phyloP scores from a whole-genome alignment of 805 yeast genomes.

The Monosporozyma unispora region DNA sequence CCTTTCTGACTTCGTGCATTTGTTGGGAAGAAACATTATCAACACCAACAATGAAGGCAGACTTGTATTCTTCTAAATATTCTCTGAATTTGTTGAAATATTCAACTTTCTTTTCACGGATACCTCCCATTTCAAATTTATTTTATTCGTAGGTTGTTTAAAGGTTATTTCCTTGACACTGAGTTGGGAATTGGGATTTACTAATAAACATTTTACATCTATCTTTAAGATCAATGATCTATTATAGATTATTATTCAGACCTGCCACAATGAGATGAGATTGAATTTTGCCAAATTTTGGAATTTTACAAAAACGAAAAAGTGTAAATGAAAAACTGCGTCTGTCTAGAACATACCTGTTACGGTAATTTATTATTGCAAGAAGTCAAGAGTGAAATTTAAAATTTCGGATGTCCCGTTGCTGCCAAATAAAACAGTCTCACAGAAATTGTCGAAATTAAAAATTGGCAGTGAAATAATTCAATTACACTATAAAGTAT shows the following conservation, averaged over 20 bases:
- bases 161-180: constrained; percentile 37
- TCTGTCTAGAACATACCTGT: not conserved
- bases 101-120: constrained; percentile 94
- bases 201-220: too few species aligned
- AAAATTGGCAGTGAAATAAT: too few species aligned
- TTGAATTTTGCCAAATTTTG: not conserved
- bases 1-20: constrained; percentile 99
- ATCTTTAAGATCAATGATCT: too few species aligned
- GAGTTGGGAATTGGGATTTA: not conserved
- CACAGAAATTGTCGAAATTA: too few species aligned
- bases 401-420: too few species aligned
- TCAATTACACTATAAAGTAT: too few species aligned
- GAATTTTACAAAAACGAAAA: not conserved
- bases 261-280: not conserved
- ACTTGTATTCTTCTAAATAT: constrained; percentile 93
- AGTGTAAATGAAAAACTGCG: not conserved
- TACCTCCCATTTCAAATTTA: constrained; percentile 98
- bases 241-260: not conserved
- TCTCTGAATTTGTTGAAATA: constrained; percentile 93
- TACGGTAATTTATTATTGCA: not conserved
- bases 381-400: too few species aligned
- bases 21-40: constrained; percentile 99
- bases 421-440: too few species aligned
- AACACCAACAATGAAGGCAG: constrained; percentile 97
- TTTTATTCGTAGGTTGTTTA: constrained; percentile 68